A percentile compares a stretch with the other conserved stretches of the same genome.
These are phyloP conservation scores for Sodiomyces alkalinus DNA, from an alignment of 2,329 filamentous ascomycete species.

Conservation along the genomic window DNA sequence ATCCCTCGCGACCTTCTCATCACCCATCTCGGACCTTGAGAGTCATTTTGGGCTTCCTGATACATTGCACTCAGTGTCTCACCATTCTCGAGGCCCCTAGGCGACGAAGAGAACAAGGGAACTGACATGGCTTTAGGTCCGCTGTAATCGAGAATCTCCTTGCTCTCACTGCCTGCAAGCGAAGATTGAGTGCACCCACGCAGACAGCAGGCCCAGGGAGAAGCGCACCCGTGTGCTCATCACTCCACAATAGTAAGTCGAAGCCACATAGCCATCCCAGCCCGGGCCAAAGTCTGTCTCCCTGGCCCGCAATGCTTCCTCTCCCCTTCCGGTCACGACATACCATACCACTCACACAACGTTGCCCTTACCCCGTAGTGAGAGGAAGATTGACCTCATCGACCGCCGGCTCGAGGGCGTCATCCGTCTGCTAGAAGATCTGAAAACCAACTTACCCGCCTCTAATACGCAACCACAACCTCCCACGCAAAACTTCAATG, in stretches of 20 bases:
- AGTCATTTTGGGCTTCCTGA: no score
- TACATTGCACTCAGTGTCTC: no score
- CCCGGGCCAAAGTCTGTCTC: no score
- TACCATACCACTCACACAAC: not conserved
- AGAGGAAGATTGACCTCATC: conserved; percentile 22
- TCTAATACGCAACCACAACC: not conserved
- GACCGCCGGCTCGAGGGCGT: conserved; percentile 19
- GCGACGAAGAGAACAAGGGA: not conserved
- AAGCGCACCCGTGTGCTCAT: conserved; percentile 20
- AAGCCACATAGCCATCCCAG: no score
- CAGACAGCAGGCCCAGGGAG: conserved; percentile 16
- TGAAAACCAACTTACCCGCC: conserved; percentile 13
- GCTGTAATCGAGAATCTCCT: conserved; percentile 20
- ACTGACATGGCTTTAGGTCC: conserved; percentile 14
- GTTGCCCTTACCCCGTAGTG: conserved; percentile 15
- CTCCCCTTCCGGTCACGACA: not conserved
- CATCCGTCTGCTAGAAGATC: conserved; percentile 16
- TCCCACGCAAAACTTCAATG: not conserved
- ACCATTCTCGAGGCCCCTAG: not conserved
- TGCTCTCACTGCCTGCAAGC: conserved; percentile 20
- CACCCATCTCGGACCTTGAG: no score
- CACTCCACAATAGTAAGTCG: conserved; percentile 21
- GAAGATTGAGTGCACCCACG: conserved; percentile 21
- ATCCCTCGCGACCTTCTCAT: no score
- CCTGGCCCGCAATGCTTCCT: not conserved